Base-by-base conservation (phyloP, 495 filamentous ascomycete genomes). In the Apodospora peruviana region DNA sequence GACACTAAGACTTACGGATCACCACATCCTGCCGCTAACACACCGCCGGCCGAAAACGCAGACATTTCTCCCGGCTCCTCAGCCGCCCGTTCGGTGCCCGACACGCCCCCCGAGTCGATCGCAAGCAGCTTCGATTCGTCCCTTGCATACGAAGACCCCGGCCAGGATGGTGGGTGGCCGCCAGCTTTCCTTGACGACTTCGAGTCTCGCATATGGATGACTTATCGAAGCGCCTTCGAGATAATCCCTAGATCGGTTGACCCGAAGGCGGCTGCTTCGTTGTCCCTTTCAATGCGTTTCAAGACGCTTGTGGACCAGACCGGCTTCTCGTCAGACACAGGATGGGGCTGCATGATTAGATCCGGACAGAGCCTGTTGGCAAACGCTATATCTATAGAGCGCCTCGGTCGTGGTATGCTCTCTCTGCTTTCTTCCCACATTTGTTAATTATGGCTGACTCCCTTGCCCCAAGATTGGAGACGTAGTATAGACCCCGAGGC, bases 331-430 rank as follows among this genome's bases (percentile, higher is more conserved):
- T 91, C 88, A 2, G 94, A 99, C 66, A 88, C 88, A 0, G 93
- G 93, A 27, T 99, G 94, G 90, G 94, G 94, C 1, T 99, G 94
- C 60, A 99, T 99, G 94, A 97, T 99, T 55, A 77, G 94, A 56
- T 95, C 91, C 0, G 94, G 93, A 10, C 94, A 99, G 69, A 88
- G 88, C 56, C 72, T 99, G 14, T 72, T 99, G 25, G 93, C 91
- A 29, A 97, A 97, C 62, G 77, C 91, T 4, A 69, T 97, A 46
- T 62, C 76, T 10, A 77, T 85, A 19, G 66, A 91, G 32, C 73
- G 73, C 40, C 70, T 96, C 24, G 93, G 93, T 4, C 82, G 93
- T 77, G 87, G 89, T 90, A 80, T 43, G 73, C 61, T 20, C 19
- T 23, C 21, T n/a, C n/a, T n/a, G n/a, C 2, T 38, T 17, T 14